phyloP scores from a whole-genome alignment of 768 basidiomycete species.

The Kwoniella bestiolae region DNA sequence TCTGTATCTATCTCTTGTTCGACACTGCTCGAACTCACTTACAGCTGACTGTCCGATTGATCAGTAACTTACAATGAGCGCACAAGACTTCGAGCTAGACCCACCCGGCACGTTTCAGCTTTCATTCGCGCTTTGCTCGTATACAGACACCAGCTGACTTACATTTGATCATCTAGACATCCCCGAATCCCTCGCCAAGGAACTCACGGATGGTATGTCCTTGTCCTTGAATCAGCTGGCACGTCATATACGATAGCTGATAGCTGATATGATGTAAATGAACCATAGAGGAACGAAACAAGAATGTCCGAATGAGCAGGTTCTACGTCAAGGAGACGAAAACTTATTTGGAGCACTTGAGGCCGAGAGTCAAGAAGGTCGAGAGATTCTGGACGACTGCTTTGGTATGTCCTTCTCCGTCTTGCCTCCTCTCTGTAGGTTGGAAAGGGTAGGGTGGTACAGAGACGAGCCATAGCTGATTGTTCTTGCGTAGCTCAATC shows the following conservation, averaged over 20 bases:
- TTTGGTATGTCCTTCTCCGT: slow-evolving; percentile 43
- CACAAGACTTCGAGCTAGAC: slow-evolving; percentile 10
- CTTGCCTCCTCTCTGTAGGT: too few relatives aligned
- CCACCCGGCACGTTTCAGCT: slow-evolving; percentile 1
- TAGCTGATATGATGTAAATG: background rate
- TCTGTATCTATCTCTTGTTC: background rate
- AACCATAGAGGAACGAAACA: slow-evolving; percentile 28
- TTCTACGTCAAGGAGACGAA: slow-evolving; percentile 30
- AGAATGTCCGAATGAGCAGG: slow-evolving; percentile 25
- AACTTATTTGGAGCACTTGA: slow-evolving; percentile 28
- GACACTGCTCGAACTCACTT: background rate
- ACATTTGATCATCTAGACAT: slow-evolving; percentile 17
- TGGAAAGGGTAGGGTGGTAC: too few relatives aligned
- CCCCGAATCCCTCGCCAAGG: slow-evolving; percentile 19
- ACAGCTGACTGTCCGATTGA: background rate
- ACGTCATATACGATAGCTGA: background rate
- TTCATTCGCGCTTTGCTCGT: background rate
- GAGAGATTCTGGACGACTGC: slow-evolving; percentile 51
- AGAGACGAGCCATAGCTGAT: too few relatives aligned
- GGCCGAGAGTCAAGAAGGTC: slow-evolving; percentile 38
- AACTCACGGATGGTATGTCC: slow-evolving; percentile 35
- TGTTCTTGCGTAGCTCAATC: slow-evolving; percentile 15
- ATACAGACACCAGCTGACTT: background rate
- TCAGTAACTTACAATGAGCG: slow-evolving; percentile 13
- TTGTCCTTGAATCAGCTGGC: background rate